Evolutionary conservation across 345 rosid species (phyloP), one percentile per base, ranked within the genome.

Genomic region (Ceriops tagal): DNA sequence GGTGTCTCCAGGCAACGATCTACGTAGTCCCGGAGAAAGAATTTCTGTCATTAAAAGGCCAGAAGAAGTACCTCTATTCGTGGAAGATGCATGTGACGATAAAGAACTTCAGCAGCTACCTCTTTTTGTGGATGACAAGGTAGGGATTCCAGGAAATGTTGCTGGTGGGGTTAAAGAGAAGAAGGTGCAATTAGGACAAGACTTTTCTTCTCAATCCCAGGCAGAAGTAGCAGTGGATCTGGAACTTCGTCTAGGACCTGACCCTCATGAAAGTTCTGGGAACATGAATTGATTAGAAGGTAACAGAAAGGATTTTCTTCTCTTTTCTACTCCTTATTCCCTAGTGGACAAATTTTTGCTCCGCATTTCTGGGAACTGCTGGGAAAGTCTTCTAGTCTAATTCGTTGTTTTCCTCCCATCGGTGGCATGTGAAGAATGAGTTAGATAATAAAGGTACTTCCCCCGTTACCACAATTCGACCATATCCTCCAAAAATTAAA

Each of bases 211-310:
- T 26, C 56, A 6, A 43, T 43, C 49, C 13, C 16, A 43, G 18
- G 49, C 49, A 43, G 49, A 43, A 43, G 37, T 19, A 4, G 72
- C 31, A 46, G 9, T 74, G 39, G 77, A 74, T 37, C 72, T 74
- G 3, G 77, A 68, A 63, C 77, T 74, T 62, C 68, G 77, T 13
- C 57, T 74, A 62, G 77, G 77, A 6, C 67, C 77, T 30, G 73
- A 68, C 11, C 62, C 72, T 58, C 34, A 20, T 34, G 27, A 52
- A 30, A 24, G n/a, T 63, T 9, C 16, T 31, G n/a, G 10, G 30
- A n/a, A 62, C 35, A 19, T 15, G 46, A 7, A 34, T 31, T 53
- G 34, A 5, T 37, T 62, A 8, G 24, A 19, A 32, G 53, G 34
- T 58, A 15, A 26, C 20, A 39, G 9, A 51, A 65, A 73, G 66